These are phyloP conservation scores for Kodamaea kakaduensis DNA, from an alignment of 805 yeast species.

Conservation along the genomic window DNA sequence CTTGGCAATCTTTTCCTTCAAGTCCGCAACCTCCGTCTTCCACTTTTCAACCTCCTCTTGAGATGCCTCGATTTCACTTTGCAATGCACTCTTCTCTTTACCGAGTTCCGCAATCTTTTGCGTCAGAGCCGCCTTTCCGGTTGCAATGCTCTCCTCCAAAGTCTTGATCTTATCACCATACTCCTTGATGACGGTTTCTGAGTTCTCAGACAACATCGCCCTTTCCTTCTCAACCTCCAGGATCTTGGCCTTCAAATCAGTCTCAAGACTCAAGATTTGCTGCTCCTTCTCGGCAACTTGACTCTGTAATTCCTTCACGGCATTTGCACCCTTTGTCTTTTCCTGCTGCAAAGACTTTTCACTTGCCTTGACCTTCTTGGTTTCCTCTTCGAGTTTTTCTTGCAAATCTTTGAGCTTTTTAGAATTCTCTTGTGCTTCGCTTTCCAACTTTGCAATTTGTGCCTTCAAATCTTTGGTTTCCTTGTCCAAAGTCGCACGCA, in stretches of 20 bases:
- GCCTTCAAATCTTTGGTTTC: neutral
- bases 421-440: neutral
- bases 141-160: conserved; percentile 34
- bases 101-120: conserved; percentile 6
- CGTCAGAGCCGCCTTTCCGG: conserved; percentile 14
- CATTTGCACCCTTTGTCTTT: conserved; percentile 16
- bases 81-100: conserved; percentile 10
- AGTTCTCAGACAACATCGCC: conserved; percentile 42
- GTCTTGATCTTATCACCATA: conserved; percentile 43
- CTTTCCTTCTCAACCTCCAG: conserved; percentile 51
- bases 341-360: conserved; percentile 13
- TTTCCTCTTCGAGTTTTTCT: conserved; percentile 1
- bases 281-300: conserved; percentile 21
- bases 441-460: neutral
- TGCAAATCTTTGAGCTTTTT: neutral
- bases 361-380: conserved; percentile 5
- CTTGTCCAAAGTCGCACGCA: neutral
- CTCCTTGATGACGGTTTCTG: conserved; percentile 47
- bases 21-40: conserved; percentile 12
- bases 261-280: conserved; percentile 26
- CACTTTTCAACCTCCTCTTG: conserved; percentile 13
- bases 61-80: conserved; percentile 7
- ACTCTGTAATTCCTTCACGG: conserved; percentile 15
- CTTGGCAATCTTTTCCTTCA: conserved; percentile 9
- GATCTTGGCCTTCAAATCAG: conserved; percentile 33